Evolutionary conservation across 768 basidiomycete species (phyloP).

Genomic region (Sutorius australiensis): DNA sequence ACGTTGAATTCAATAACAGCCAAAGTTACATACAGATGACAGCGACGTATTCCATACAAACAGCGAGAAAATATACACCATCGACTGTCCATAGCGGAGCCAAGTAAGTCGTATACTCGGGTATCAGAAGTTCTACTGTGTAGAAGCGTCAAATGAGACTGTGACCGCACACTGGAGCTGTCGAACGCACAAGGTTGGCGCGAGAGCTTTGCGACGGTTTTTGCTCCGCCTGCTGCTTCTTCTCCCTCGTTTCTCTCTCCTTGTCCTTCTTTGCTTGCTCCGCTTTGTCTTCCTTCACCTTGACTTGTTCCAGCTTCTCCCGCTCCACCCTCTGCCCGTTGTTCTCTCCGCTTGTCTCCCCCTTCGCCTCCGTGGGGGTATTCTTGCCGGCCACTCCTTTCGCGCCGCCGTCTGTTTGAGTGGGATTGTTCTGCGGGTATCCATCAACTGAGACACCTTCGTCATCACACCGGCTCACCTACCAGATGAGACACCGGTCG

Average conservation of each 20-base stretch:
- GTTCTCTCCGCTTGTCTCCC: not conserved
- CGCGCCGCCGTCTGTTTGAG: not conserved
- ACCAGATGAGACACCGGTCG: constrained; percentile 1
- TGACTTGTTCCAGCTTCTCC: not conserved
- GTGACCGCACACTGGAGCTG: not conserved
- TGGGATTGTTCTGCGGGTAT: not conserved
- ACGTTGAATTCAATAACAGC: not conserved
- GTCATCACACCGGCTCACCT: not conserved
- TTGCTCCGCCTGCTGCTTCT: not conserved
- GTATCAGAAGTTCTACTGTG: not conserved
- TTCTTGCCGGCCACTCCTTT: not conserved
- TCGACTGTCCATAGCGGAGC: not conserved
- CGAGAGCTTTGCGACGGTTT: not conserved
- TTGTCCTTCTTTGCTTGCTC: not conserved
- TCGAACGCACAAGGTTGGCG: constrained; percentile 3
- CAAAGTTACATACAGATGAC: constrained; percentile 2
- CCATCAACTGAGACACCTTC: not conserved
- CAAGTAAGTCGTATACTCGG: not conserved
- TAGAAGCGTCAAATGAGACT: constrained; percentile 1
- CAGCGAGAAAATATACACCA: constrained; percentile 6
- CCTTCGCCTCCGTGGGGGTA: not conserved
- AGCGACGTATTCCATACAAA: not conserved
- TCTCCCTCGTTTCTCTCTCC: not conserved
- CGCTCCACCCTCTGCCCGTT: not conserved
- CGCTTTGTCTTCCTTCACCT: not conserved